Evolutionary conservation across 2,329 filamentous ascomycete species (phyloP).

Genomic region (Dendryphion nanum): DNA sequence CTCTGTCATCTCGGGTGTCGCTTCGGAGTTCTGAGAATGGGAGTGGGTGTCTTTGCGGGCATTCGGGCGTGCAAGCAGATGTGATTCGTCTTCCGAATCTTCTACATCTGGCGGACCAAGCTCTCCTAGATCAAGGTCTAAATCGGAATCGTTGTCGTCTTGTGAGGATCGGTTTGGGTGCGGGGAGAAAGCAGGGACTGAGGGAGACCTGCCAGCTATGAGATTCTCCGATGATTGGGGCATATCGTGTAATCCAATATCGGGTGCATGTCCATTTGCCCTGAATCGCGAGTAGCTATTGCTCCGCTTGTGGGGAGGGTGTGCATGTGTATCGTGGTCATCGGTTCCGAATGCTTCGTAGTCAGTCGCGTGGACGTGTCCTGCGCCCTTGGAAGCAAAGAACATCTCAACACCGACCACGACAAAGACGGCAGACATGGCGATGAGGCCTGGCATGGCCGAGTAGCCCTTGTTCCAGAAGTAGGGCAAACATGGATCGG

Average conservation of each 20-base stretch:
- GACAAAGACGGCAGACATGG: constrained; percentile 47
- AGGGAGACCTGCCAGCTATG: constrained; percentile 33
- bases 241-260: constrained; percentile 32
- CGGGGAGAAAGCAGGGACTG: constrained; percentile 23
- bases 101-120: constrained; percentile 26
- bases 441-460: constrained; percentile 40
- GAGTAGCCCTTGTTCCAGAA: constrained; percentile 42
- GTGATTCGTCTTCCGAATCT: constrained; percentile 31
- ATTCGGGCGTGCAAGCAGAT: constrained; percentile 25
- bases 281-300: constrained; percentile 34
- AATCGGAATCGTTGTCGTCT: constrained; percentile 31
- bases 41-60: constrained; percentile 16
- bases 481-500: constrained; percentile 38
- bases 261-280: constrained; percentile 23
- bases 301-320: constrained; percentile 26
- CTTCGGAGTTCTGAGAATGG: constrained; percentile 10
- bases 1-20: constrained; percentile 31
- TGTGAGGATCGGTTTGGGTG: constrained; percentile 9
- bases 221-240: constrained; percentile 30
- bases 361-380: constrained; percentile 56
- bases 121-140: constrained; percentile 36
- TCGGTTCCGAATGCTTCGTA: constrained; percentile 45
- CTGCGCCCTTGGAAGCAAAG: constrained; percentile 69
- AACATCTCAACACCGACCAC: constrained; percentile 88
- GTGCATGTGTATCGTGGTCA: constrained; percentile 11